A percentile compares a stretch with the other conserved stretches of the same genome.
phyloP scores from a whole-genome alignment of 441 rosid species.

The Populus trichocarpa region DNA sequence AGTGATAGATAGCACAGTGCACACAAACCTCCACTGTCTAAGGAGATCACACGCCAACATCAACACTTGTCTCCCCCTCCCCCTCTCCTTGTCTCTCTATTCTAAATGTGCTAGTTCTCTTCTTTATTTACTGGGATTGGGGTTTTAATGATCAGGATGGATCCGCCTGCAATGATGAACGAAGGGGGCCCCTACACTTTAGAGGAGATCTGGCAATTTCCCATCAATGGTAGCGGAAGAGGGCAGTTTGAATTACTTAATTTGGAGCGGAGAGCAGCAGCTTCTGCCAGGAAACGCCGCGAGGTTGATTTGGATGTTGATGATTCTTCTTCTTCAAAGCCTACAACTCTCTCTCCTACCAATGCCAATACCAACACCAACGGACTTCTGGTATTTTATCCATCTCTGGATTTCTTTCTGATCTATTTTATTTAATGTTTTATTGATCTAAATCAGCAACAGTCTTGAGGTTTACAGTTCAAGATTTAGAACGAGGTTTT shows the following conservation, averaged over 20 bases:
- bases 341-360: constrained; percentile 37
- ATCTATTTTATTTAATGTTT: constrained; percentile 6
- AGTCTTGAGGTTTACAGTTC: not conserved
- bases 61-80: not conserved
- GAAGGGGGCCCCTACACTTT: constrained; percentile 52
- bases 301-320: constrained; percentile 42
- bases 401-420: not conserved
- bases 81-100: not conserved
- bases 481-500: not conserved
- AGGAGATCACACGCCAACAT: constrained; percentile 36
- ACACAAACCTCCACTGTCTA: constrained; percentile 46
- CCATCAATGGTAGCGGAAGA: constrained; percentile 46
- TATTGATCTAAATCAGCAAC: constrained; percentile 5
- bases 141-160: constrained; percentile 36
- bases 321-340: constrained; percentile 18
- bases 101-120: not conserved
- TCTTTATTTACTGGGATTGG: constrained; percentile 6
- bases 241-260: constrained; percentile 41
- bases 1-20: constrained; percentile 23
- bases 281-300: constrained; percentile 51
- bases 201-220: constrained; percentile 84
- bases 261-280: constrained; percentile 35
- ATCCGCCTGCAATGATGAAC: constrained; percentile 67
- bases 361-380: constrained; percentile 30
- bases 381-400: constrained; percentile 37